Percentiles rank a stretch among this genome's conserved stretches.
These are phyloP conservation scores for Singerocomus inundabilis DNA, from an alignment of 1,284 basidiomycete genomes.

Conservation along the genomic window DNA sequence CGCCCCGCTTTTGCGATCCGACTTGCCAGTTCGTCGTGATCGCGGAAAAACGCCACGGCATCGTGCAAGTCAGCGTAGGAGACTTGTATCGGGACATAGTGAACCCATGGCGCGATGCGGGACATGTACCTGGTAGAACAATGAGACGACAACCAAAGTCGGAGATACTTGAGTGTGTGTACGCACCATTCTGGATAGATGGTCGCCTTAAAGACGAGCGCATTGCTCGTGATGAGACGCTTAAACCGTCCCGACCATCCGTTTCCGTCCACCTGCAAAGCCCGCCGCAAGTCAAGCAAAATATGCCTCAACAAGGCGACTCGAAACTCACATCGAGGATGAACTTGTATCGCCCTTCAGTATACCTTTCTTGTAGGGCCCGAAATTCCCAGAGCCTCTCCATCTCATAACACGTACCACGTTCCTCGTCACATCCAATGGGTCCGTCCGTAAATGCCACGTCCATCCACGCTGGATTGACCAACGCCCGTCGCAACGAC, in stretches of 20 bases:
- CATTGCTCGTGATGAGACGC: constrained; percentile 58
- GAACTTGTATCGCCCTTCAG: constrained; percentile 63
- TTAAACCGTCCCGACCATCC: constrained; percentile 73
- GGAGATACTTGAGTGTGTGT: neutral
- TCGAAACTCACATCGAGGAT: constrained; percentile 54
- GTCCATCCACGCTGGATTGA: constrained; percentile 56
- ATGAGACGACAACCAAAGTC: constrained; percentile 1
- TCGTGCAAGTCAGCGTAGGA: constrained; percentile 59
- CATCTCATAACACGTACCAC: constrained; percentile 43
- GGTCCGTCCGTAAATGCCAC: constrained; percentile 53
- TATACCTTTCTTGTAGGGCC: constrained; percentile 38
- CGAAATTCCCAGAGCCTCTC: constrained; percentile 48
- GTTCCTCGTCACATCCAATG: constrained; percentile 40
- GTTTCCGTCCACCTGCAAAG: constrained; percentile 60
- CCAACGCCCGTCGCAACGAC: constrained; percentile 33
- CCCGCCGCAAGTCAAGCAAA: neutral
- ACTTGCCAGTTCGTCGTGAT: constrained; percentile 53
- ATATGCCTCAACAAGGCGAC: too few species aligned
- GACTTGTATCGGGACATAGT: constrained; percentile 58
- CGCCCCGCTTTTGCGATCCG: constrained; percentile 57
- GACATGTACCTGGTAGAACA: constrained; percentile 36
- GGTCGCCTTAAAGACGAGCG: constrained; percentile 62
- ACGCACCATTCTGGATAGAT: constrained; percentile 64
- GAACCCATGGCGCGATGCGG: constrained; percentile 54
- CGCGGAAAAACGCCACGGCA: constrained; percentile 56